phyloP scores from a whole-genome alignment of 139 green algal species.

The Asterochloris erici region DNA sequence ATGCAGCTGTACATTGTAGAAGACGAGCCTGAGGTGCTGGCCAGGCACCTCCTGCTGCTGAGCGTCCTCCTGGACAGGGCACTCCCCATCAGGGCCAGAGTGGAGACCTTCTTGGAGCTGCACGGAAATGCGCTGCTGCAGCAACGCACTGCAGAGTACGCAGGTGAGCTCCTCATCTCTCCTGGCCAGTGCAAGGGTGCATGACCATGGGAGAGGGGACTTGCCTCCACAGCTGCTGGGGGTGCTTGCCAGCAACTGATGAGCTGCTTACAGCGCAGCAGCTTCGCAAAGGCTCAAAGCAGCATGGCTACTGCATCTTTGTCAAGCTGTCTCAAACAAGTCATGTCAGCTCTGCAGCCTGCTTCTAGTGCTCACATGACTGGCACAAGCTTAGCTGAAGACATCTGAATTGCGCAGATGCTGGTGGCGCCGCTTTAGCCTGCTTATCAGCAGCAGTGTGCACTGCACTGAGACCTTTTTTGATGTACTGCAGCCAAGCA shows the following conservation, averaged over 20 bases:
- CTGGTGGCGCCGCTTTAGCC: too few species aligned
- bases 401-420: too few species aligned
- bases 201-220: neutral
- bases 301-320: too few species aligned
- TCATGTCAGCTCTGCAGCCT: too few species aligned
- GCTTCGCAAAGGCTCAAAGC: neutral
- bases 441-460: too few species aligned
- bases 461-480: too few species aligned
- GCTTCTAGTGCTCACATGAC: too few species aligned
- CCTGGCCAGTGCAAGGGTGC: neutral
- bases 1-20: slow-evolving; percentile 58
- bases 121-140: slow-evolving; percentile 59
- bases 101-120: slow-evolving; percentile 63
- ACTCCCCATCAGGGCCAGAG: slow-evolving; percentile 29
- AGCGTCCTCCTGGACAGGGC: slow-evolving; percentile 49
- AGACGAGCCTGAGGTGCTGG: slow-evolving; percentile 54
- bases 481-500: neutral
- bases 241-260: neutral
- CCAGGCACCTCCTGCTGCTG: slow-evolving; percentile 64
- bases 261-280: neutral
- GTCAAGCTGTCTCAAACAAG: too few species aligned
- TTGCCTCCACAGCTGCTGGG: neutral
- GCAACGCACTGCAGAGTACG: slow-evolving; percentile 42
- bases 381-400: too few species aligned
- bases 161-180: slow-evolving; percentile 30